These are phyloP conservation scores for Metarhizium humberi DNA, from an alignment of 2,329 filamentous ascomycete genomes.

Conservation along the genomic window DNA sequence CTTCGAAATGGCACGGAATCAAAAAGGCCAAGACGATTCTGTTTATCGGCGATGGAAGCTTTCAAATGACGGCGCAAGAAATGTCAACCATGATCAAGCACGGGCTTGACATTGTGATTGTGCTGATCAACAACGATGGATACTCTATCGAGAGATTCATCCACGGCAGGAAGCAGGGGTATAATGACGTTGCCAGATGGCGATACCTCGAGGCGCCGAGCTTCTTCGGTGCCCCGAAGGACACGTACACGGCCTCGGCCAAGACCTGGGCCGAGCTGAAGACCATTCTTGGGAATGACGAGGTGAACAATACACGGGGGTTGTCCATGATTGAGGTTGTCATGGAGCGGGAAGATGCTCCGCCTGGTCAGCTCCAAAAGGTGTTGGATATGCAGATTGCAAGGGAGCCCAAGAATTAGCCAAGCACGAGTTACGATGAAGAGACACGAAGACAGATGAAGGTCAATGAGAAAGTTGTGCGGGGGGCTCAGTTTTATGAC, in stretches of 20 bases:
- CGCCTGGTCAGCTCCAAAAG: slow-evolving; percentile 3
- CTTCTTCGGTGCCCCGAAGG: slow-evolving; percentile 33
- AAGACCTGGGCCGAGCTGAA: slow-evolving; percentile 6
- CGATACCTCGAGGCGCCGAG: slow-evolving; percentile 36
- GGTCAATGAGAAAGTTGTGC: not conserved
- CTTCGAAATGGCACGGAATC: slow-evolving; percentile 10
- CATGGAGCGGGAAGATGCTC: slow-evolving; percentile 7
- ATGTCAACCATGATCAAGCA: slow-evolving; percentile 52
- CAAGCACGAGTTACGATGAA: not conserved
- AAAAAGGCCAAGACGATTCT: slow-evolving; percentile 34
- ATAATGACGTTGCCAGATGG: slow-evolving; percentile 48
- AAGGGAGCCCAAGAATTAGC: not conserved
- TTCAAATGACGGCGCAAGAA: slow-evolving; percentile 59
- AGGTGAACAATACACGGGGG: not conserved
- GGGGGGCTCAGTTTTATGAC: not conserved
- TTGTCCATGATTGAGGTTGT: slow-evolving; percentile 8
- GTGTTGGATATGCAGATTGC: slow-evolving; percentile 6
- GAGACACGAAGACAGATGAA: not conserved
- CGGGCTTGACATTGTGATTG: slow-evolving; percentile 36
- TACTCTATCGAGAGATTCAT: slow-evolving; percentile 51
- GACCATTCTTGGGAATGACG: not conserved
- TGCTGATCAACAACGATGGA: slow-evolving; percentile 50
- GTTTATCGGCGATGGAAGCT: slow-evolving; percentile 54
- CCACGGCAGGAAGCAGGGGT: slow-evolving; percentile 40
- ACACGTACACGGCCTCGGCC: slow-evolving; percentile 6